Evolutionary conservation across 257 asterid genomes (phyloP).

Genomic region (Ligustrum vulgare): DNA sequence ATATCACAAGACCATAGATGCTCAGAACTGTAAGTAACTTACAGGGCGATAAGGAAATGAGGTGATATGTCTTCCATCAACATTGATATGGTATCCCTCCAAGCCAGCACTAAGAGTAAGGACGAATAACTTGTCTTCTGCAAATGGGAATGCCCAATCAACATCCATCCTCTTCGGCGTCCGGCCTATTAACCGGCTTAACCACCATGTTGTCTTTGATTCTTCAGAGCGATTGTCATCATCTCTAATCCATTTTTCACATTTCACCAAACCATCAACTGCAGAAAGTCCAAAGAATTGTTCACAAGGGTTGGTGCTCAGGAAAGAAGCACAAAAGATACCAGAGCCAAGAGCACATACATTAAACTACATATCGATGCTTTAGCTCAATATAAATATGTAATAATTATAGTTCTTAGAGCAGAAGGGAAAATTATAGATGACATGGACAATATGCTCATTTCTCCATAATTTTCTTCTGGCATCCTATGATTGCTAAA

Average conservation of each 20-base stretch:
- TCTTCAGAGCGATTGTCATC: slow-evolving; percentile 72
- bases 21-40: slow-evolving; percentile 30
- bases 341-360: not conserved
- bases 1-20: slow-evolving; percentile 13
- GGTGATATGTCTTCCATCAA: slow-evolving; percentile 92
- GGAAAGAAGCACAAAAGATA: slow-evolving; percentile 11
- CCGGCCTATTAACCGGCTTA: slow-evolving; percentile 75
- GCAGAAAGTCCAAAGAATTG: slow-evolving; percentile 22
- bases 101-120: slow-evolving; percentile 94
- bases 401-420: not conserved
- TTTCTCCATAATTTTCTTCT: not conserved
- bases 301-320: slow-evolving; percentile 8
- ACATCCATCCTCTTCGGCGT: slow-evolving; percentile 59
- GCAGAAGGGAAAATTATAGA: not conserved
- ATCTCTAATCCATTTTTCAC: slow-evolving; percentile 84
- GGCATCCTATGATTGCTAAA: not conserved
- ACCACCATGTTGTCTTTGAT: slow-evolving; percentile 85
- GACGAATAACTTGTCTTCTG: slow-evolving; percentile 73
- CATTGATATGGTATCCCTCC: slow-evolving; percentile 86
- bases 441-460: no score
- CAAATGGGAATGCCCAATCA: slow-evolving; percentile 94
- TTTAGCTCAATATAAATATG: not conserved
- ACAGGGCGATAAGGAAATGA: slow-evolving; percentile 95
- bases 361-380: not conserved
- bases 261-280: slow-evolving; percentile 83